A percentile compares a stretch with the other conserved stretches of the same genome.
Conservation (phyloP, 371 early-diverging fungal species). For the Mortierella sp. region DNA sequence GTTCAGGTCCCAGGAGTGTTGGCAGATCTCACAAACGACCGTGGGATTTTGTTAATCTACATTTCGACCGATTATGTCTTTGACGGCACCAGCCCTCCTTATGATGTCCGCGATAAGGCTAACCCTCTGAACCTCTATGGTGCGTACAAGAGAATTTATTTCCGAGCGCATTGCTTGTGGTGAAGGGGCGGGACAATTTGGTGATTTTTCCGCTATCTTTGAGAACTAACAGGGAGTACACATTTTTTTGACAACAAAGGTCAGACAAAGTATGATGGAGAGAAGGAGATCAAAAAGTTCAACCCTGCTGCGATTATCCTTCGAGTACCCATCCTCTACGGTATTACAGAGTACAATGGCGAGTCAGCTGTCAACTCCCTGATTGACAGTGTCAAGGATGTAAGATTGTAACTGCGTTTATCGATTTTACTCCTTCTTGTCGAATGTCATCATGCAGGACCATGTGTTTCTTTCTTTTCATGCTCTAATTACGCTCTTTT, state of each 20-base stretch:
- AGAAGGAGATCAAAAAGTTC: slow-evolving; percentile 70
- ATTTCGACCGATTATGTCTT: slow-evolving; percentile 96
- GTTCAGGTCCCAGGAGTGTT: slow-evolving; percentile 73
- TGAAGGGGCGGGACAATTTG: too few species aligned
- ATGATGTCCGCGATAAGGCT: slow-evolving; percentile 75
- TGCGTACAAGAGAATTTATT: slow-evolving; percentile 6
- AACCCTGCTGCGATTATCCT: slow-evolving; percentile 77
- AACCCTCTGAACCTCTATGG: slow-evolving; percentile 91
- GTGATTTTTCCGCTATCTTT: background rate
- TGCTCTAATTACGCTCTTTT: background rate
- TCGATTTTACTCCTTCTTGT: background rate
- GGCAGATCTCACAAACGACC: slow-evolving; percentile 65
- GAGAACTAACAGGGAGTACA: background rate
- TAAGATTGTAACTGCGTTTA: slow-evolving; percentile 13
- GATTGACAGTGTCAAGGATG: slow-evolving; percentile 73
- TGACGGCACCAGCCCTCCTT: slow-evolving; percentile 88
- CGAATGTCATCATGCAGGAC: background rate
- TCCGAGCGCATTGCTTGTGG: background rate
- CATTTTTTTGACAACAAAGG: slow-evolving; percentile 56
- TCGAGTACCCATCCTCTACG: slow-evolving; percentile 89
- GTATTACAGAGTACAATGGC: slow-evolving; percentile 71
- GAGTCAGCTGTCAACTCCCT: slow-evolving; percentile 88
- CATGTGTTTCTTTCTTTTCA: background rate
- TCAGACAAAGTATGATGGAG: slow-evolving; percentile 81
- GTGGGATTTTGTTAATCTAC: slow-evolving; percentile 76